Evolutionary conservation across 2,329 filamentous ascomycete genomes (phyloP), one percentile per base, ranked within the genome.

Genomic region (Colletotrichum neosansevieriae): DNA sequence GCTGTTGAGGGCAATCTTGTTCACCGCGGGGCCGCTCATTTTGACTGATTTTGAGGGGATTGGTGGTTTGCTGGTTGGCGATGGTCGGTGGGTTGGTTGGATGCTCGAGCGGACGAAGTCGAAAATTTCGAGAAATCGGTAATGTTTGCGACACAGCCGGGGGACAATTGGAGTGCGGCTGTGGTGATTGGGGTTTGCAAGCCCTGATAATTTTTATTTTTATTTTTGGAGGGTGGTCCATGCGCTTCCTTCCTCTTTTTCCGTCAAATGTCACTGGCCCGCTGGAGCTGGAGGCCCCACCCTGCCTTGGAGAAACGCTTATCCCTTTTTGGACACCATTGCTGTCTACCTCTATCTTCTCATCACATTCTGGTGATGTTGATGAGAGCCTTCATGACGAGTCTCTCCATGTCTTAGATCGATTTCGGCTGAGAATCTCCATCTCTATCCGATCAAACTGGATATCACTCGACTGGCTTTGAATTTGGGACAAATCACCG

Each of bases 1-100:
- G 92, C 93, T 97, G 91, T 96, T 98, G 83, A 91, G 84, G 82
- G 94, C 94, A 85, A 98, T 98, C 94, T 98, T 98, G 92, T 97
- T 97, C 82, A 96, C 86, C 82, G 93, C 88, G 84, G 92, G 83
- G 80, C 80, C 79, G 82, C 82, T 86, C 88, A 90, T 90, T 79
- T 81, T 89, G 85, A 83, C 84, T 79, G 81, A 79, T 63, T 63
- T 63, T 74, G 73, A 75, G 72, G 17, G 71, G 71, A 64, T 60
- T 34, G 64, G 19, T 63, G 61, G 61, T 68, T 61, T 61, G 64
- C 44, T 67, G 61, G 61, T 70, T 61, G 65, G 47, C 58, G 63
- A 63, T 71, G 63, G 42, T 54, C 44, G 50, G 49, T 60, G 47
- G 49, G 67, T 70, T 64, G 70, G 71, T 64, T 67, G 58, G 71